Base-by-base conservation (phyloP, 768 basidiomycete species). In the Suillus occidentalis region DNA sequence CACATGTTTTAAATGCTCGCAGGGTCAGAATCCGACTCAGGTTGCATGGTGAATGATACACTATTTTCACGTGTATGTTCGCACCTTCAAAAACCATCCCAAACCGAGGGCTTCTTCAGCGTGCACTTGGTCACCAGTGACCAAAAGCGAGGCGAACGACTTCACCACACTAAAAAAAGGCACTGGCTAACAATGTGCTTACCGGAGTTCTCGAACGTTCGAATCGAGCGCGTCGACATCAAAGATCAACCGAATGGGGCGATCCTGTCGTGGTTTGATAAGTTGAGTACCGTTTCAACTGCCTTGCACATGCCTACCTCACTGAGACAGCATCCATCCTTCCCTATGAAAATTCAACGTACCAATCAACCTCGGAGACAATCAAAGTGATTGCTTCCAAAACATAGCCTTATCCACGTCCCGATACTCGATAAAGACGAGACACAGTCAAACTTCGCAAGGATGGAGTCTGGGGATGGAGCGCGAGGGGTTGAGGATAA, bases 161-260 rank as follows among this genome's bases (percentile, higher is more conserved):
- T 36, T 25, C 25, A 22, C 25, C 57, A 37, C 5, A 40, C 37
- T 7, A 8, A 58, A 40, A 25, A 6, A 36, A 36, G 39, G 12
- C 6, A 22, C 47, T 13, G 12, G 8, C 5, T 34, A 36, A 8
- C 34, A 36, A 7, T 8, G 34, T 36, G 8, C 34, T 36, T 36
- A 36, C 6, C 34, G 7, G 34, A 7, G 34, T 36, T 8, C 34
- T 36, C 34, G 8, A 28, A 59, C 18, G 16, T 85, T 85, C 8
- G 96, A 97, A 76, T 99, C 96, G 60, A 96, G 79, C 10, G 95
- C 94, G 73, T 96, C 94, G 25, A 98, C 95, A 74, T 99, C 97
- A 76, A 98, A 99, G 75, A 90, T 94, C 65, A 99, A 79, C 78
- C 99, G 96, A 67, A 98, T 93, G 20, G 97, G 97, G 39, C 81